Conservation (phyloP, 2,329 filamentous ascomycete genomes). For the Fonsecaea multimorphosa region DNA sequence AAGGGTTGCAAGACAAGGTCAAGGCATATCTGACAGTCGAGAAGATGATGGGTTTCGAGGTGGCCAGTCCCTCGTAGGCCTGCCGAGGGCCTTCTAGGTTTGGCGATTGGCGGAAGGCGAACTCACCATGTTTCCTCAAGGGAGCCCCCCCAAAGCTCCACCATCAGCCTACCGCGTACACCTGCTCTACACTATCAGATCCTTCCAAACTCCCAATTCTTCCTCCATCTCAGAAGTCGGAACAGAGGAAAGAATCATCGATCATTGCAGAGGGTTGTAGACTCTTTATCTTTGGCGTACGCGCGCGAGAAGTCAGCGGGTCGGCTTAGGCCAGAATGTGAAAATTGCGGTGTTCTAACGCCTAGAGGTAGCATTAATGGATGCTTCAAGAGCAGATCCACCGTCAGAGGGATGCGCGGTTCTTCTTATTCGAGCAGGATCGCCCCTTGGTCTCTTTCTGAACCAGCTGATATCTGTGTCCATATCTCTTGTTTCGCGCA, state of each 20-base stretch:
- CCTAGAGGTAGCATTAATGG: not conserved
- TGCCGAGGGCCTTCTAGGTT: conserved; percentile 11
- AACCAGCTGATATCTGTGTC: conserved; percentile 18
- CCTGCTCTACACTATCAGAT: conserved; percentile 15
- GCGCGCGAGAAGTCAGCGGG: conserved; percentile 1
- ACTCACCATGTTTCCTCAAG: conserved; percentile 22
- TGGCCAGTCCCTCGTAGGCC: not conserved
- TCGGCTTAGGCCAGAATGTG: not conserved
- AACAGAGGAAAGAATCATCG: not conserved
- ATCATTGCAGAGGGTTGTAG: conserved; percentile 7
- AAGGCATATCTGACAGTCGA: not conserved
- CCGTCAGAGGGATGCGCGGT: conserved; percentile 15
- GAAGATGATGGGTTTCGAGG: conserved; percentile 3
- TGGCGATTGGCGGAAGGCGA: conserved; percentile 18
- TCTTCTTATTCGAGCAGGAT: conserved; percentile 21
- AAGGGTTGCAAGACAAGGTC: not conserved
- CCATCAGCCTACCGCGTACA: conserved; percentile 5
- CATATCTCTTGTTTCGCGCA: conserved; percentile 19
- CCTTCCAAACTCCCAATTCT: not conserved
- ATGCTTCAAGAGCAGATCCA: conserved; percentile 20
- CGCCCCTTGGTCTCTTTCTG: not conserved
- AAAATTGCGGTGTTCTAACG: not conserved
- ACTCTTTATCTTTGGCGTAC: conserved; percentile 2
- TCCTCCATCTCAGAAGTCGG: conserved; percentile 7
- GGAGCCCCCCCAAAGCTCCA: conserved; percentile 9